These are phyloP conservation scores for Pseudozyma flocculosa DNA, from an alignment of 1,284 basidiomycete genomes.

Conservation along the genomic window DNA sequence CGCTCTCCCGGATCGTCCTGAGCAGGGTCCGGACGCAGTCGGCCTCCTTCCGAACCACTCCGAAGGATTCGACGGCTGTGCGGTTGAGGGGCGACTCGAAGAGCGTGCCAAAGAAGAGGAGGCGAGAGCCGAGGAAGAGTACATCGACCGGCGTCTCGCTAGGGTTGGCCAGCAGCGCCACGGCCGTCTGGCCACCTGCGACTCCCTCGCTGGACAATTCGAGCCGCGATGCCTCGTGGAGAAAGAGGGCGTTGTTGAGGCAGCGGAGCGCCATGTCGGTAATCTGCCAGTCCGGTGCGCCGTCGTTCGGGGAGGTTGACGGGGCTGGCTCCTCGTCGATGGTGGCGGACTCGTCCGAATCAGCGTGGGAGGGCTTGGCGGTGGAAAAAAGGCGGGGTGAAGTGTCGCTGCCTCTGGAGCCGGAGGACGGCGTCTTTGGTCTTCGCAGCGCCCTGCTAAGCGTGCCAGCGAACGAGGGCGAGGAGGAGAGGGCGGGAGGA, in stretches of 20 bases:
- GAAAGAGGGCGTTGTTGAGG: conserved; percentile 50
- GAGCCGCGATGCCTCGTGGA: conserved; percentile 29
- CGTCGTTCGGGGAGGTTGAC: background rate
- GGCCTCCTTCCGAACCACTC: conserved; percentile 23
- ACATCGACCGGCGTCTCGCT: conserved; percentile 31
- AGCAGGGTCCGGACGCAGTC: conserved; percentile 17
- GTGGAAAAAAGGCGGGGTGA: background rate
- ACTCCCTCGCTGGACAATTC: conserved; percentile 30
- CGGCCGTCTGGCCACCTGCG: conserved; percentile 28
- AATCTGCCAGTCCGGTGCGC: conserved; percentile 23
- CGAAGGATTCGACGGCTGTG: conserved; percentile 28
- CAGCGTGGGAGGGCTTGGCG: background rate
- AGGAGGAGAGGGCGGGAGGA: conserved; percentile 6
- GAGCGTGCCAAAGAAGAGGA: conserved; percentile 51
- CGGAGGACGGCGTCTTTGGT: background rate
- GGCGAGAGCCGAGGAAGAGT: conserved; percentile 40
- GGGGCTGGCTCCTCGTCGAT: conserved; percentile 15
- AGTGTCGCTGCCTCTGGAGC: background rate
- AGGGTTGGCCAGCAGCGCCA: conserved; percentile 23
- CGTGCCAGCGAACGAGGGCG: conserved; percentile 10
- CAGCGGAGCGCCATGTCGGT: conserved; percentile 45
- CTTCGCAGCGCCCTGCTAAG: conserved; percentile 12
- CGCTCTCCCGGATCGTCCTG: conserved; percentile 12
- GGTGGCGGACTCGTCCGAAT: background rate
- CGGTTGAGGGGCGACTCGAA: conserved; percentile 47